A percentile compares a stretch with the other conserved stretches of the same genome.
phyloP scores from a whole-genome alignment of 2,329 filamentous ascomycete species.

The Amauroascus niger region DNA sequence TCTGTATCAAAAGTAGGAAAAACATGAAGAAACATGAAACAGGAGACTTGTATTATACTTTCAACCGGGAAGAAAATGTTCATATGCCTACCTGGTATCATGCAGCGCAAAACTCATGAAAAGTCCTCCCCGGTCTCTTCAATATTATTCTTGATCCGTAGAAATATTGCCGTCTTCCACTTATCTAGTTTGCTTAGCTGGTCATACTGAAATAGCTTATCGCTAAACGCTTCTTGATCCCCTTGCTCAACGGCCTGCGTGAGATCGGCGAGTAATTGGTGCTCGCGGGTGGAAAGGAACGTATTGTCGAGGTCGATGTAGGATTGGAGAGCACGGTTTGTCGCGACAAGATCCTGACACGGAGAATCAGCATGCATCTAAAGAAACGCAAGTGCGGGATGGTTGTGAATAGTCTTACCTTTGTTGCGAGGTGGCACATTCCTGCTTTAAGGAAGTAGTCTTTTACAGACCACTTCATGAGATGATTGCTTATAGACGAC shows the following conservation, averaged over 20 bases:
- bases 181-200: conserved; percentile 89
- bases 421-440: conserved; percentile 72
- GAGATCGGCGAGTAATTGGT: conserved; percentile 70
- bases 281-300: conserved; percentile 69
- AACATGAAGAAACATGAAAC: not conserved
- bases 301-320: conserved; percentile 71
- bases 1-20: not conserved
- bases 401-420: conserved; percentile 25
- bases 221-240: conserved; percentile 72
- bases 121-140: conserved; percentile 62
- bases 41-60: not conserved
- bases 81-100: not conserved
- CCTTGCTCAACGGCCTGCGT: conserved; percentile 63
- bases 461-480: conserved; percentile 90
- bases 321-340: conserved; percentile 67
- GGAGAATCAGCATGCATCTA: not conserved
- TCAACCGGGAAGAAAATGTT: not conserved
- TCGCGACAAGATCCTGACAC: conserved; percentile 60
- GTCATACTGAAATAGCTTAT: conserved; percentile 81
- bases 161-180: conserved; percentile 85
- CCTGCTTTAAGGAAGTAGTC: conserved; percentile 92
- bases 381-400: not conserved
- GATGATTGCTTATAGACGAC: conserved; percentile 71
- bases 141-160: conserved; percentile 75
- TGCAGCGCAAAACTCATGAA: conserved; percentile 38